These are phyloP conservation scores for Lyophyllum atratum DNA, from an alignment of 768 basidiomycete genomes.

Conservation along the genomic window DNA sequence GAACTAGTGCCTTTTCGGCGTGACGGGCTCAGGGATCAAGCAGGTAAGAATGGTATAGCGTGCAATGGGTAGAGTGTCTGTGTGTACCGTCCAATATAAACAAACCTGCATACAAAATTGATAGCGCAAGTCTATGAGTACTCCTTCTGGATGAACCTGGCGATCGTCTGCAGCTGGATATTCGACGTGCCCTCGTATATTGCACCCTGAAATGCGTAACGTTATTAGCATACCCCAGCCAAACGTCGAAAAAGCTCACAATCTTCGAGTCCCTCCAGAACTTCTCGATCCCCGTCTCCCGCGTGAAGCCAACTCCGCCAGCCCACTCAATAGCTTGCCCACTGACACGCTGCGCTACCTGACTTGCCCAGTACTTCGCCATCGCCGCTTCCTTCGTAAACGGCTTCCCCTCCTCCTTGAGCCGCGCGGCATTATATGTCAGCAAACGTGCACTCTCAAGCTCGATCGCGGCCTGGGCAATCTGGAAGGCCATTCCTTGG, in stretches of 20 bases:
- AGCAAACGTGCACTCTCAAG: slow-evolving; percentile 89
- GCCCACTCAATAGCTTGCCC: slow-evolving; percentile 96
- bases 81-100: background rate
- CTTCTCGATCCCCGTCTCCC: slow-evolving; percentile 96
- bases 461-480: slow-evolving; percentile 86
- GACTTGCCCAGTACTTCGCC: slow-evolving; percentile 93
- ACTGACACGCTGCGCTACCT: slow-evolving; percentile 85
- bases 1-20: too few species aligned
- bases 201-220: slow-evolving; percentile 58
- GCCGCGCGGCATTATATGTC: slow-evolving; percentile 94
- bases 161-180: slow-evolving; percentile 96
- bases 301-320: slow-evolving; percentile 89
- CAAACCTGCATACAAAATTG: background rate
- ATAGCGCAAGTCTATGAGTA: slow-evolving; percentile 50
- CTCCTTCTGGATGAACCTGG: slow-evolving; percentile 86
- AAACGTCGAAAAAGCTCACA: slow-evolving; percentile 44
- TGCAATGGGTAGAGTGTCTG: background rate
- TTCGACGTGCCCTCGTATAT: slow-evolving; percentile 98
- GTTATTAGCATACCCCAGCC: background rate
- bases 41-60: background rate
- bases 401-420: slow-evolving; percentile 84
- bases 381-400: slow-evolving; percentile 97
- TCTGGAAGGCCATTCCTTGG: slow-evolving; percentile 96
- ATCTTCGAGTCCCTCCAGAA: slow-evolving; percentile 97
- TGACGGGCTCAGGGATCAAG: background rate